Base-by-base conservation (phyloP, 352 stramenopile species). In the Globisporangium emineosum region DNA sequence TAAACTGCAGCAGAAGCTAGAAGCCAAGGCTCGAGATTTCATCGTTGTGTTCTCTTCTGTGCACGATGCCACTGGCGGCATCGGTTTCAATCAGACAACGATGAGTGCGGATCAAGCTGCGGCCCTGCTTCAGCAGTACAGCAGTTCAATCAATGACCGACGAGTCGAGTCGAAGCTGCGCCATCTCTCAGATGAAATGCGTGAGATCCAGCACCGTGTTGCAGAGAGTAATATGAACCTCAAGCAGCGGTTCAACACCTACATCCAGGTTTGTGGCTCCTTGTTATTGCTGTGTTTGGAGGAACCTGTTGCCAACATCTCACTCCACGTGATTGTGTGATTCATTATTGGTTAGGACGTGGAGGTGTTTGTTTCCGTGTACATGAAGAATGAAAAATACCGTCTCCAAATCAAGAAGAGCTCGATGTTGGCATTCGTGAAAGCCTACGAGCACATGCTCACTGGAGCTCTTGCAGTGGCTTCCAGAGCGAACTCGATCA, bases 311-410 rank as follows among this genome's bases (percentile, higher is more conserved):
- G 45, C 19, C 3, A 25, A 9, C 3, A 19, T 47, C 21, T 57
- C 9, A 45, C 56, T 53, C 53, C 32, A 32, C n/a, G 5, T 64
- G 32, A 40, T 33, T 33, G n/a, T 8, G 54, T 47, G n/a, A 32
- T 32, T 47, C n/a, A 52, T 59, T 51, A 23, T 50, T 21, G 10
- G 10, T 62, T 8, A 94, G 86, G 82, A 94, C 58, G 76, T 93
- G 42, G 80, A 91, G 33, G 71, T 88, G 7, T 79, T 88, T 57
- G 80, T 93, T 27, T 93, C 83, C 3, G 74, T 76, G 5, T 91
- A 79, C 57, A 91, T 91, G 82, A 93, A 93, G 68, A 94, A 94
- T 60, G 86, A 94, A 58, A 93, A 92, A 57, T 91, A 90, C 50
- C 81, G 83, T 2, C 72, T 94, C 10, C 83, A 94, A 67, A 86